These are phyloP conservation scores for Podospora sp. DNA, from an alignment of 495 filamentous ascomycete genomes.

Conservation along the genomic window DNA sequence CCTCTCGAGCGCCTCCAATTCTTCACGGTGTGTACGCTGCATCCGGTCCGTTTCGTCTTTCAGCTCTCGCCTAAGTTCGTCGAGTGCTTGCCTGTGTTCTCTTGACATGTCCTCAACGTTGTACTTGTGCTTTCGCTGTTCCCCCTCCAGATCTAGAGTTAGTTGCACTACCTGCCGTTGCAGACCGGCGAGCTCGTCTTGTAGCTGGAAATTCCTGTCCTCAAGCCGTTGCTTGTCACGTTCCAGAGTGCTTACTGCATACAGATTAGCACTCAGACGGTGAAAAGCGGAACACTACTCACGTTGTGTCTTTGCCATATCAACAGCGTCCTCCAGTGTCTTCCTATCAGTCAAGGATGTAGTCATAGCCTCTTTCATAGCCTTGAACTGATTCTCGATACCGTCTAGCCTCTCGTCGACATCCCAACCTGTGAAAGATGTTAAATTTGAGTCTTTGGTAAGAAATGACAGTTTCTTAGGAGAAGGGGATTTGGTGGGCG, in stretches of 20 bases:
- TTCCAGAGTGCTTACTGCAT: slow-evolving; percentile 69
- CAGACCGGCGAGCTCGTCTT: slow-evolving; percentile 60
- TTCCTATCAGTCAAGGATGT: slow-evolving; percentile 62
- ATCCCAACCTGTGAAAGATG: slow-evolving; percentile 68
- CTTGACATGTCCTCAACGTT: slow-evolving; percentile 44
- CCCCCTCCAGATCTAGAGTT: slow-evolving; percentile 32
- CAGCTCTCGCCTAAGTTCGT: slow-evolving; percentile 45
- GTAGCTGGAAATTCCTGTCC: slow-evolving; percentile 57
- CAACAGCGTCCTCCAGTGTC: slow-evolving; percentile 67
- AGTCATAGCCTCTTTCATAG: slow-evolving; percentile 64
- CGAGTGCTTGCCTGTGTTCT: slow-evolving; percentile 36
- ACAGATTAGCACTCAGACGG: not conserved
- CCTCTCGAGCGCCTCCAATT: slow-evolving; percentile 49
- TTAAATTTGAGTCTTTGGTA: slow-evolving; percentile 69
- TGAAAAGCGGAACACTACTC: slow-evolving; percentile 32
- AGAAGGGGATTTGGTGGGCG: slow-evolving; percentile 38
- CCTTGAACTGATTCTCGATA: slow-evolving; percentile 64
- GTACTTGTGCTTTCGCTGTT: slow-evolving; percentile 40
- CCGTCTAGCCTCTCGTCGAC: slow-evolving; percentile 64
- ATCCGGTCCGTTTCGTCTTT: slow-evolving; percentile 34
- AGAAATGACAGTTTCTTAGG: slow-evolving; percentile 58
- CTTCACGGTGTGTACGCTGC: slow-evolving; percentile 38
- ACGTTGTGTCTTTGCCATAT: slow-evolving; percentile 74
- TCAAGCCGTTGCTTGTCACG: slow-evolving; percentile 57
- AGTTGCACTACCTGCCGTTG: slow-evolving; percentile 44